Evolutionary conservation across 2,329 filamentous ascomycete genomes (phyloP), one percentile per base, ranked within the genome.

Genomic region (Sarocladiaceae sp.): DNA sequence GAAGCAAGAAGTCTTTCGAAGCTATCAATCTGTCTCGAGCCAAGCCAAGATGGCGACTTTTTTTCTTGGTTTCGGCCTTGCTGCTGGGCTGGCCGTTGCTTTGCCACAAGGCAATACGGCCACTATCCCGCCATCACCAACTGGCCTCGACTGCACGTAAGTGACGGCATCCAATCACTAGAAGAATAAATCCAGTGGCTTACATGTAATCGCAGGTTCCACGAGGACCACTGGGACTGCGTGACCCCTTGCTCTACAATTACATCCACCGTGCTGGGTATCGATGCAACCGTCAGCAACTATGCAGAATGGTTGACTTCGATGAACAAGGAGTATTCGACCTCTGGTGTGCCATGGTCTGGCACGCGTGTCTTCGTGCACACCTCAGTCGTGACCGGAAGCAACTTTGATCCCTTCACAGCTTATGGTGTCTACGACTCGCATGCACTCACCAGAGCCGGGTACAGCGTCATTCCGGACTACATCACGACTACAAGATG

Each of bases 241-340:
- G 23, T 26, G 26, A 48, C 44, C 12, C 44, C 44, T 6, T 48
- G 44, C 26, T 48, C 44, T 8, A 48, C 26, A 3, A 18, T 46
- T 12, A 46, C 40, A 12, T 46, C 40, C 22, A 46, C 40, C 23
- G 25, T 26, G 25, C 25, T 46, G 13, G 40, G 13, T 13, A 46
- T 46, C 25, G 40, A 46, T n/a, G 40, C 7, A 5, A 51, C 49
- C 12, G 23, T 52, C 36, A 52, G 37, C 18, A 54, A 60, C 52
- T 55, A 54, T 35, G 44, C 50, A 8, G 50, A 46, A 29, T 61
- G 56, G 46, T 51, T 54, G 23, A 42, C 37, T 28, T 61, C 59
- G 25, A 57, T 62, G 55, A 57, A 61, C 51, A 36, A 25, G 23
- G 50, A 35, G 44, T 60, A 56, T 53, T 62, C 57, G 26, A 59